Percentiles rank a stretch among this genome's conserved stretches.
These are phyloP conservation scores for Hansenula lynferdii DNA, from an alignment of 1,139 yeast species.

Conservation along the genomic window DNA sequence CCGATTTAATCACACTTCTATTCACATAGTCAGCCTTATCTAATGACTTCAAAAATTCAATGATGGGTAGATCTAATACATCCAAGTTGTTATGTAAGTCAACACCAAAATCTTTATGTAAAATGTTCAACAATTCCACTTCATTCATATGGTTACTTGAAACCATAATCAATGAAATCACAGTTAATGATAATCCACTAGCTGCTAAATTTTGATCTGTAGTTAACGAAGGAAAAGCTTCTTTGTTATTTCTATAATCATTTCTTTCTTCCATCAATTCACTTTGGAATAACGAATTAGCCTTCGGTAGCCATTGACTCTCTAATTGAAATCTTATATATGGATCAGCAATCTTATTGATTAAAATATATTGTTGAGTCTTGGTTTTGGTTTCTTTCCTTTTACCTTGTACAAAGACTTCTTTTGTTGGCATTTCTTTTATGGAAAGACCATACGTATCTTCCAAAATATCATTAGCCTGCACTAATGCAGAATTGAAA, in stretches of 20 bases:
- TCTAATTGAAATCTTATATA: slow-evolving; percentile 15
- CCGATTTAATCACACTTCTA: slow-evolving; percentile 15
- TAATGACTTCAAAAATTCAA: slow-evolving; percentile 24
- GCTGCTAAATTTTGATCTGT: slow-evolving; percentile 20
- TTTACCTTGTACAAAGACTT: slow-evolving; percentile 2
- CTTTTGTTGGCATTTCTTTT: slow-evolving; percentile 10
- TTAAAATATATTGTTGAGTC: slow-evolving; percentile 13
- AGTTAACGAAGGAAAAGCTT: slow-evolving; percentile 12
- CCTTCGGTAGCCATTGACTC: slow-evolving; percentile 9
- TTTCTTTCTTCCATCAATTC: slow-evolving; percentile 17
- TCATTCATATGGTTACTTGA: slow-evolving; percentile 30
- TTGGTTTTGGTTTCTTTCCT: slow-evolving; percentile 4
- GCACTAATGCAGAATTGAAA: slow-evolving; percentile 11
- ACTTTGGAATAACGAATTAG: slow-evolving; percentile 14
- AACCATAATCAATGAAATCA: slow-evolving; percentile 27
- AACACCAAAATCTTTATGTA: slow-evolving; percentile 24
- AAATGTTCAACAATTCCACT: slow-evolving; percentile 25
- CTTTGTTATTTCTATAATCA: slow-evolving; percentile 18
- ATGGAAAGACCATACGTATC: slow-evolving; percentile 16
- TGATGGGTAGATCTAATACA: slow-evolving; percentile 15
- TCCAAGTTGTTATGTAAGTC: slow-evolving; percentile 5
- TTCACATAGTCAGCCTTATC: slow-evolving; percentile 27
- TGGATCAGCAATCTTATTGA: slow-evolving; percentile 9
- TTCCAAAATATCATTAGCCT: slow-evolving; percentile 14
- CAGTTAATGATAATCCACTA: slow-evolving; percentile 27